These are phyloP conservation scores for Fusarium sp. DNA, from an alignment of 2,329 filamentous ascomycete genomes.

Conservation along the genomic window DNA sequence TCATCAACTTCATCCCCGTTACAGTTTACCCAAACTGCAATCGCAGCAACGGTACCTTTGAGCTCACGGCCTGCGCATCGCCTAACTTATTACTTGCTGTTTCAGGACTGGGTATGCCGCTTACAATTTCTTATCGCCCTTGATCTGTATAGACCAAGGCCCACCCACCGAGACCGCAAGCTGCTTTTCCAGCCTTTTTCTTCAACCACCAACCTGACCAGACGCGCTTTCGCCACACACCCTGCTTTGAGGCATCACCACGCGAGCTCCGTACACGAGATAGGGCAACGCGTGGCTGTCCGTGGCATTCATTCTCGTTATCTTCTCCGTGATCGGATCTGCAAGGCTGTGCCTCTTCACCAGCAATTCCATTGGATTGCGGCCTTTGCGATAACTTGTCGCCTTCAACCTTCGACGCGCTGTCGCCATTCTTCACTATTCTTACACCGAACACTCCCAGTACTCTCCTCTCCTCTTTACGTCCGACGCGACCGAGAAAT, in stretches of 20 bases:
- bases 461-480: background rate
- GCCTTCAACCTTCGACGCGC: constrained; percentile 1
- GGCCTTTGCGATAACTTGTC: constrained; percentile 20
- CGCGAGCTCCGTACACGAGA: constrained; percentile 25
- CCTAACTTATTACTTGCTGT: constrained; percentile 3
- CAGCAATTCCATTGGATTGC: constrained; percentile 8
- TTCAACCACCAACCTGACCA: background rate
- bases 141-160: constrained; percentile 31
- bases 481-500: constrained; percentile 9
- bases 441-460: background rate
- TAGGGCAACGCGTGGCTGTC: constrained; percentile 19
- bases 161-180: constrained; percentile 1
- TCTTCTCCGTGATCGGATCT: constrained; percentile 8
- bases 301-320: background rate
- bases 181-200: constrained; percentile 15
- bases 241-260: constrained; percentile 25
- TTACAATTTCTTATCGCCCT: constrained; percentile 17
- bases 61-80: constrained; percentile 19
- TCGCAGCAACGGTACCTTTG: constrained; percentile 33
- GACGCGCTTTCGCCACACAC: constrained; percentile 28
- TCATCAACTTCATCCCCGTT: constrained; percentile 36
- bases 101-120: constrained; percentile 33
- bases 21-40: constrained; percentile 14
- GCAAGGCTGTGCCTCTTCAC: constrained; percentile 24
- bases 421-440: background rate